Percentiles rank a stretch among this genome's conserved stretches.
Evolutionary conservation across 1,284 basidiomycete species (phyloP).

Genomic region (Papiliotrema laurentii): DNA sequence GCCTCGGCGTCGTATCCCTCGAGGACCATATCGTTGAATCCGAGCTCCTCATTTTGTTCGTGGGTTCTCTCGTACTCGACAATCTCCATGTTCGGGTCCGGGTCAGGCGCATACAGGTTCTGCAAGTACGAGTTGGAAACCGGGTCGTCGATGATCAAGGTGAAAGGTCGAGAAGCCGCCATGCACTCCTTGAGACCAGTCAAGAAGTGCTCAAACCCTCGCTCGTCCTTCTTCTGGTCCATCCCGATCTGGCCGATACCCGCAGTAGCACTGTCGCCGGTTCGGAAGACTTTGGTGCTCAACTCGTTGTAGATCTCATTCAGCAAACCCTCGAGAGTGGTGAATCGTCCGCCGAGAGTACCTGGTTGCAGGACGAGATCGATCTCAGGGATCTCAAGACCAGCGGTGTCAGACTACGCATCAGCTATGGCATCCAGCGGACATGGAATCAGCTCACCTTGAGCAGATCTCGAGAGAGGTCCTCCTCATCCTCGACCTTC

Average conservation of each 20-base stretch:
- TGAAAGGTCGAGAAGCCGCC: conserved; percentile 71
- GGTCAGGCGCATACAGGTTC: conserved; percentile 87
- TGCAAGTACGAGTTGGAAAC: conserved; percentile 94
- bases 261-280: conserved; percentile 38
- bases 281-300: conserved; percentile 78
- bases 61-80: conserved; percentile 78
- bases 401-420: conserved; percentile 79
- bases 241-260: conserved; percentile 35
- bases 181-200: conserved; percentile 75
- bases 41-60: conserved; percentile 93
- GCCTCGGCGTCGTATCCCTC: conserved; percentile 65
- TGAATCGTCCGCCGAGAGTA: conserved; percentile 97
- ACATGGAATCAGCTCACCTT: conserved; percentile 57
- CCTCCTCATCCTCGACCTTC: conserved; percentile 88
- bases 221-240: conserved; percentile 52
- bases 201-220: conserved; percentile 71
- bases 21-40: conserved; percentile 93
- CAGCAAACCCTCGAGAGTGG: conserved; percentile 91
- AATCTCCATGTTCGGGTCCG: conserved; percentile 83
- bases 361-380: conserved; percentile 87
- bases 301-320: conserved; percentile 95
- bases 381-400: conserved; percentile 88
- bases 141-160: conserved; percentile 92
- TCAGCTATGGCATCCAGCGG: background rate
- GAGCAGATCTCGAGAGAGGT: conserved; percentile 88